Evolutionary conservation across 2,329 filamentous ascomycete species (phyloP), one percentile per base, ranked within the genome.

Genomic region (Aspergillus jensenii): DNA sequence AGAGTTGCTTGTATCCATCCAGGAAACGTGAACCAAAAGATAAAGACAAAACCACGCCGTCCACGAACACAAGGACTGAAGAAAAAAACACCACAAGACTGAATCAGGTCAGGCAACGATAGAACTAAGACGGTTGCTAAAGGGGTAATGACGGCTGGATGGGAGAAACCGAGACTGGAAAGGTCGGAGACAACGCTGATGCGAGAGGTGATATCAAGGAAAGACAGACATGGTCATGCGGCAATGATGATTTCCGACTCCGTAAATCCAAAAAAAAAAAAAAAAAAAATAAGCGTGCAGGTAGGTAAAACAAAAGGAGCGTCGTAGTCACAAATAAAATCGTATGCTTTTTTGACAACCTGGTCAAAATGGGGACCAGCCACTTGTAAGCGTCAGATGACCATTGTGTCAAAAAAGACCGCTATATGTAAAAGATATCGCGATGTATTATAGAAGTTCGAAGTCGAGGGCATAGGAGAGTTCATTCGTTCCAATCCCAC

Each of bases 401-500:
- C 60, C 61, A 62, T 67, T 59, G 61, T 43, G 59, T 59, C 62
- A 60, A 62, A 60, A 62, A 58, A 62, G 57, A 52, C 60, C 43
- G 51, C 66, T 65, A 63, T 40, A 40, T 56, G 48, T 53, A 27
- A 40, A 27, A 55, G 46, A 37, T 8, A 49, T 39, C n/a, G 46
- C 27, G 27, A 31, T 11, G 25, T 59, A 56, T 59, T 54, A 54
- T 41, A 48, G 15, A 35, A 37, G 48, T 55, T 52, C 27, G 17
- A 52, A 39, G 39, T 50, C 43, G 55, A 48, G 17, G 14, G 54
- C 49, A 35, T 41, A 46, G 46, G 43, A 52, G 40, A 19, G 35
- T 67, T 62, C 69, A 87, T 62, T 91, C 87, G 63, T 95, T 88
- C 95, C 95, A 99, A 59, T 93, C 95, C 95, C 95, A 99, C 44